Evolutionary conservation across 129 eudicot species (phyloP), one percentile per base, ranked within the genome.

Genomic region (Centella asiatica): DNA sequence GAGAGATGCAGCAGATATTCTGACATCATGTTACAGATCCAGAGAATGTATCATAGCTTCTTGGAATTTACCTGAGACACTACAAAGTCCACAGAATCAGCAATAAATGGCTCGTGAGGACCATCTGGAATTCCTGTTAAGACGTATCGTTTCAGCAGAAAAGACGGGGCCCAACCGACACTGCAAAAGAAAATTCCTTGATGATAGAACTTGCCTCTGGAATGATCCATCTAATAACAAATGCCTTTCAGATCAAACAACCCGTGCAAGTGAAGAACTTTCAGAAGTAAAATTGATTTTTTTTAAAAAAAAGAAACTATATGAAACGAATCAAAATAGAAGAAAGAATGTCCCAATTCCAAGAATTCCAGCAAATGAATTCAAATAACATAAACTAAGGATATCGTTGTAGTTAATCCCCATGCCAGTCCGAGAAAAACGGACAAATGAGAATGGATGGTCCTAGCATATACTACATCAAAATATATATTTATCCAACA

Each of bases 51-150:
- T 28, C 5, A 7, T 9, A 27, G 17, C 18, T 8, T n/a, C 22
- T 8, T 39, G 54, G 60, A 45, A 19, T 59, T 71, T 76, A 92
- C 99, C 95, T 92, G 99, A 24, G 99, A 78, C 64, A 92, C 99
- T 47, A 92, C 99, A 56, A 92, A 92, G 78, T 92, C 99, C 20
- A 92, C 95, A 51, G 99, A 80, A 76, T 92, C 99, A 7, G 99
- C 99, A 52, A 87, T 84, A 67, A 92, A 92, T 23, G 99, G 99
- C 72, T 92, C 99, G 44, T 87, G 99, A 26, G 99, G 99, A 62
- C 99, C 96, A 63, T 77, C 80, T 22, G 83, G 81, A 52, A 92
- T 92, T 60, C 99, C 99, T 28, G 84, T 79, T 66, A 92, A 66
- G 71, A 92, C 89, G 59, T 87, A 82, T 29, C 99, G 82, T 71